Evolutionary conservation across 2,329 filamentous ascomycete genomes (phyloP), one percentile per base, ranked within the genome.

Genomic region (Zasmidium citrigriseum): DNA sequence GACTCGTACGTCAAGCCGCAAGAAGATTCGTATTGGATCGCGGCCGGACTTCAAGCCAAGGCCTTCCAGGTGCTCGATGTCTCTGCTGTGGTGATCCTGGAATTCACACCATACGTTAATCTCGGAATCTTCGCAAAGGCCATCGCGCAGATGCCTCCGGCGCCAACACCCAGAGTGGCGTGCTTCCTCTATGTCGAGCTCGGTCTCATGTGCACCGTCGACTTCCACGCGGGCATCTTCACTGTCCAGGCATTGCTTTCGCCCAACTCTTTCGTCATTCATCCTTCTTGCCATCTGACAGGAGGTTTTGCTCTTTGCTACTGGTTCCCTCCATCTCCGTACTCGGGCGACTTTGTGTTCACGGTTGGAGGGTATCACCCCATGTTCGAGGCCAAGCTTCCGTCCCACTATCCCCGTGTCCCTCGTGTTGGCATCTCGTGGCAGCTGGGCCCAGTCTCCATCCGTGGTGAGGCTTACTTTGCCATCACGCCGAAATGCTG

Each of bases 381-480:
- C 24, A 18, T 18, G 11, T 57, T 52, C 41, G 24, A 57, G 12
- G 18, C n/a, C 18, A n/a, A n/a, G n/a, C n/a, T n/a, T n/a, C 55
- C 55, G n/a, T 10, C 21, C 1, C 55, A 57, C 41, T 57, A 57
- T 41, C 55, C 55, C 20, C 47, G 41, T 38, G 11, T 41, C 7
- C 10, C 14, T n/a, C 29, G 55, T 3, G 25, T 57, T 12, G 55
- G 38, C 16, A 57, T 57, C 16, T 29, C 55, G 5, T 57, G 48
- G 48, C 12, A 21, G 16, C 14, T 46, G 2, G 44, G 25, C n/a
- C 29, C 44, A 12, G 14, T 57, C 11, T 29, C 24, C 1, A 60
- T 60, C 9, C n/a, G 25, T 2, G 58, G 58, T 14, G 55, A 55
- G 29, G 58, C 55, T 11, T 61, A 61, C n/a, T 61, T 58, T 22